phyloP scores from a whole-genome alignment of 1,139 yeast species.

The Petasospora fabianii region DNA sequence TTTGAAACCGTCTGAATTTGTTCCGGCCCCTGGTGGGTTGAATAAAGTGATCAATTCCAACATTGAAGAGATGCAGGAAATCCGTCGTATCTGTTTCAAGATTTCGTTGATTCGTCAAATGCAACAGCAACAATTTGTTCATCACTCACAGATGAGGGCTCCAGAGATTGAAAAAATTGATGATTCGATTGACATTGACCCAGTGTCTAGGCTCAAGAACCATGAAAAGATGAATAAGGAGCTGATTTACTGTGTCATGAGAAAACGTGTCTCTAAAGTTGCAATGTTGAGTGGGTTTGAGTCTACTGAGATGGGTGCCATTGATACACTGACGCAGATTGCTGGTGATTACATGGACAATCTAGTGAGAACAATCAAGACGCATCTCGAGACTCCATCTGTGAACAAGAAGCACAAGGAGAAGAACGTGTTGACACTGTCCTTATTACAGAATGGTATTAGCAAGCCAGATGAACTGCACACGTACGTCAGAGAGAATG shows the following conservation, averaged over 20 bases:
- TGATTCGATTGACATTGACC: slow-evolving; percentile 69
- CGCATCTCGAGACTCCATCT: slow-evolving; percentile 66
- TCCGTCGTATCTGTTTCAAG: slow-evolving; percentile 83
- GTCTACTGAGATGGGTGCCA: slow-evolving; percentile 71
- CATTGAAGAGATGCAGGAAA: slow-evolving; percentile 78
- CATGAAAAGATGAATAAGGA: slow-evolving; percentile 54
- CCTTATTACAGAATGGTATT: slow-evolving; percentile 82
- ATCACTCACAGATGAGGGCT: slow-evolving; percentile 68
- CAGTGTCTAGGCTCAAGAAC: slow-evolving; percentile 61
- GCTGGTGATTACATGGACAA: slow-evolving; percentile 79
- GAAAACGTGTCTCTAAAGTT: slow-evolving; percentile 69
- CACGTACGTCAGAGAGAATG: slow-evolving; percentile 69
- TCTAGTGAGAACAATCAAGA: slow-evolving; percentile 64
- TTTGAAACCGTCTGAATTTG: slow-evolving; percentile 37
- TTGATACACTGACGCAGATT: slow-evolving; percentile 75
- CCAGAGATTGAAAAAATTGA: slow-evolving; percentile 60
- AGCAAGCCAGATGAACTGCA: slow-evolving; percentile 74
- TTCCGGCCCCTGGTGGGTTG: slow-evolving; percentile 50
- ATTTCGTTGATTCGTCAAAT: slow-evolving; percentile 84
- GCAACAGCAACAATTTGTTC: slow-evolving; percentile 74
- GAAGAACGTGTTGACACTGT: slow-evolving; percentile 52
- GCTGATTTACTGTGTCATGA: slow-evolving; percentile 62
- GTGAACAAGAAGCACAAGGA: slow-evolving; percentile 38
- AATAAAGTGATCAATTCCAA: slow-evolving; percentile 60
- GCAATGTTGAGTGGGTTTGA: slow-evolving; percentile 96